Base-by-base conservation (phyloP, 2,329 filamentous ascomycete species). In the Fusarium globosum region DNA sequence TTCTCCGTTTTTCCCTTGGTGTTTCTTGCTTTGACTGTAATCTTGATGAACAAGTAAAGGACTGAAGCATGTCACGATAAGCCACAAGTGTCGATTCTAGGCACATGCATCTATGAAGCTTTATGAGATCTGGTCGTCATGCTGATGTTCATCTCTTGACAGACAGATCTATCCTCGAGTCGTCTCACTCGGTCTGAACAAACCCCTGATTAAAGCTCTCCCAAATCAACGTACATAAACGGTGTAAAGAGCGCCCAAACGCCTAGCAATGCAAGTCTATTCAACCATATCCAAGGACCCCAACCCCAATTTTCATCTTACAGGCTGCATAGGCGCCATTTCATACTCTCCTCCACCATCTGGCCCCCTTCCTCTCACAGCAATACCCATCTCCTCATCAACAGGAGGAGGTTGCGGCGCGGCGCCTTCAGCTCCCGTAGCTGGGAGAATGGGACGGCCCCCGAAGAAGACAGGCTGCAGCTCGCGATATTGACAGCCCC, bases 401-500 rank as follows among this genome's bases (percentile, higher is more conserved):
- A 75, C 81, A 18, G 75, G 76, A 2, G 55, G 75, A n/a, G 67
- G 69, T 1, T 74, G 78, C 26, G 76, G 71, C 42, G 75, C 65
- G 1, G 64, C 35, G 9, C 28, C 73, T 11, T 71, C 72, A 12
- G 55, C 18, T 2, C 65, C 76, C 26, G 48, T 80, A 58, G 78
- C 75, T n/a, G 79, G 79, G 49, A 83, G 79, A 42, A 81, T 82
- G 13, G 81, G 80, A 14, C 81, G 85, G 6, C 92, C 92, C 26
- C 94, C 94, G 79, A 98, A 98, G 67, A 90, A 92, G 77, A 98
- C 97, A 16, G 96, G 96, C 78, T 91, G 88, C 63, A 99, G 85
- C 83, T 99, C 96, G 69, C 96, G 88, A 87, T 95, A 97, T 79
- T 92, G 94, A 80, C 96, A 98, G 7, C 92, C 94, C 94, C 96